A percentile compares a stretch with the other conserved stretches of the same genome.
phyloP scores from a whole-genome alignment of 306 rosid genomes.

The Styphnolobium japonicum region DNA sequence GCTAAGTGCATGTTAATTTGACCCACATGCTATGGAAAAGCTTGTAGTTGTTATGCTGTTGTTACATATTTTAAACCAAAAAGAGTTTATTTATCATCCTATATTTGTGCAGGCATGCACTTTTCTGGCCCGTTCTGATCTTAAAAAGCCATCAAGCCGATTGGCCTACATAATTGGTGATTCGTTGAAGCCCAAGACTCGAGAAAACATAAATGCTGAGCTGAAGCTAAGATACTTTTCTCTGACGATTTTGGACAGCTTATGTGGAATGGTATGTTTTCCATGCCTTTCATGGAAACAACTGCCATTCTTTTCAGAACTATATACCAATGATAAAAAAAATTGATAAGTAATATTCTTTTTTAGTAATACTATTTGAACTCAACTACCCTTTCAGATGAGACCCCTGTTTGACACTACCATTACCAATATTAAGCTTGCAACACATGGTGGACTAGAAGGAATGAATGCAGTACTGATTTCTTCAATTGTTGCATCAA shows the following conservation, averaged over 20 bases:
- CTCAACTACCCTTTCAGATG: conserved; percentile 62
- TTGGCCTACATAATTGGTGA: conserved; percentile 85
- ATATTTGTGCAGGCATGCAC: conserved; percentile 75
- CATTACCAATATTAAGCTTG: conserved; percentile 85
- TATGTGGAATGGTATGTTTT: conserved; percentile 80
- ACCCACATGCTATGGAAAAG: neutral
- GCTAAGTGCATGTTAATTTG: neutral
- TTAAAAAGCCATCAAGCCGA: conserved; percentile 76
- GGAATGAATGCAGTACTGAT: conserved; percentile 92
- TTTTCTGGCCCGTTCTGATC: conserved; percentile 88
- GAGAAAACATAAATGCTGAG: conserved; percentile 86
- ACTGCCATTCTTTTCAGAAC: neutral
- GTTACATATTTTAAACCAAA: neutral
- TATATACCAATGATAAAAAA: neutral
- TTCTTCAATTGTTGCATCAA: conserved; percentile 92
- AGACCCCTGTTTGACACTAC: conserved; percentile 88
- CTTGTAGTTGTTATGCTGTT: neutral
- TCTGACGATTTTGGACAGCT: conserved; percentile 85
- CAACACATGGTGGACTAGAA: conserved; percentile 85
- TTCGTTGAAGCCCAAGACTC: conserved; percentile 78
- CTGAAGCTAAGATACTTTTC: conserved; percentile 84
- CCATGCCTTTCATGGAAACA: conserved; percentile 19
- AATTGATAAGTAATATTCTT: neutral
- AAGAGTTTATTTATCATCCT: neutral
- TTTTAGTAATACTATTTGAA: neutral